Percentiles rank a stretch among this genome's conserved stretches.
These are phyloP conservation scores for Solanum tacnaense DNA, from an alignment of 257 asterid species.

Conservation along the genomic window DNA sequence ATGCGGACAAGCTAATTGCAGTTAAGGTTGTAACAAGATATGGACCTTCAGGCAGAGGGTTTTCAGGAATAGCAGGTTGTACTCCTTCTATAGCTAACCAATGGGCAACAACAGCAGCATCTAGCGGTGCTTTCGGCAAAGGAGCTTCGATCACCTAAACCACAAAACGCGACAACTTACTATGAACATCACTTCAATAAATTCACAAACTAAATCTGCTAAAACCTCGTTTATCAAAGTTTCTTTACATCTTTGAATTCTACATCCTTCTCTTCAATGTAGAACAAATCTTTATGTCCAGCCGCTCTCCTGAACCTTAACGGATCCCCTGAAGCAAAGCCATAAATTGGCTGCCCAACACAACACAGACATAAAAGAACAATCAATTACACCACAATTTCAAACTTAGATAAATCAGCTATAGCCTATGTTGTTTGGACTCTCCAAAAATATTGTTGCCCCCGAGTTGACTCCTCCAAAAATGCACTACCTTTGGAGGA, in stretches of 20 bases:
- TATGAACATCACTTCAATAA: not conserved
- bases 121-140: slow-evolving; percentile 85
- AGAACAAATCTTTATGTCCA: slow-evolving; percentile 89
- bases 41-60: slow-evolving; percentile 71
- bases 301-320: slow-evolving; percentile 80
- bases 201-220: not conserved
- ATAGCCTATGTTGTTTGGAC: not conserved
- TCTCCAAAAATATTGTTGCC: not conserved
- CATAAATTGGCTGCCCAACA: slow-evolving; percentile 64
- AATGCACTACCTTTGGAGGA: not conserved
- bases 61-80: slow-evolving; percentile 96
- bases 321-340: slow-evolving; percentile 86
- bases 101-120: slow-evolving; percentile 67
- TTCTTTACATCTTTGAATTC: slow-evolving; percentile 77
- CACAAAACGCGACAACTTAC: not conserved
- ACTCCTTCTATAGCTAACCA: slow-evolving; percentile 96
- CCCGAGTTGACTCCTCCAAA: not conserved
- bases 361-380: not conserved
- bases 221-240: not conserved
- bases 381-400: not conserved
- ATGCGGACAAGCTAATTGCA: not conserved
- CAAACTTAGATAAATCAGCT: not conserved
- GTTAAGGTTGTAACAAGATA: not conserved
- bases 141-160: slow-evolving; percentile 90
- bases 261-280: slow-evolving; percentile 77